Base-by-base conservation (phyloP, 768 basidiomycete species). In the Tricholoma sp. region DNA sequence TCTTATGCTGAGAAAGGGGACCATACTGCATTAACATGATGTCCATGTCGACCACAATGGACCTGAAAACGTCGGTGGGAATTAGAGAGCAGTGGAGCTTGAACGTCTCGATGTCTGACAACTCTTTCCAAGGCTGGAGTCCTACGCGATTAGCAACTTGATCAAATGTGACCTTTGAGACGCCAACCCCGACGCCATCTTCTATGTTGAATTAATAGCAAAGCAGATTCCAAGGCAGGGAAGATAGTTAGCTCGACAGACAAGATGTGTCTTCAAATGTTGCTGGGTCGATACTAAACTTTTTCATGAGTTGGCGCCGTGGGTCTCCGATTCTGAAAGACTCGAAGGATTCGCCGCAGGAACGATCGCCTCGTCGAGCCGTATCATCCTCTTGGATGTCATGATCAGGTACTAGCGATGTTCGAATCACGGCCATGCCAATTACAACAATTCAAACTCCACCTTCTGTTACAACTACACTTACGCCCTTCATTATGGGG, bases 11-110 rank as follows among this genome's bases (percentile, higher is more conserved):
- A 59, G 43, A 51, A 58, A 47, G 59, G 43, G 61, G 35, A 21
- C 64, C 63, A 45, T 66, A 66, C 43, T 67, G 64, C 56, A 63
- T 62, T 52, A 64, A 59, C 53, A 63, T 58, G 53, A 62, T 32
- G 57, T 64, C 63, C 46, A 67, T 58, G 61, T 66, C 63, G 19
- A 43, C 35, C n/a, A 67, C 60, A 45, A 67, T 67, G 0, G 53
- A 46, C 58, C 31, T 61, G 58, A 66, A 67, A 56, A 67, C 5
- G 39, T 50, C 18, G 19, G 63, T 66, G 53, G 64, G 64, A 62
- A 67, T 64, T 27, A 64, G 61, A 63, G 66, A 62, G 45, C 61
- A 61, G 50, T 63, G 54, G 55, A 67, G 49, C 49, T 65, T 57
- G 53, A 67, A 65, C 7, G n/a, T n/a, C 54, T 47, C 43, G 57